These are phyloP conservation scores for Aspergillus nanangensis DNA, from an alignment of 495 filamentous ascomycete genomes.

Conservation along the genomic window DNA sequence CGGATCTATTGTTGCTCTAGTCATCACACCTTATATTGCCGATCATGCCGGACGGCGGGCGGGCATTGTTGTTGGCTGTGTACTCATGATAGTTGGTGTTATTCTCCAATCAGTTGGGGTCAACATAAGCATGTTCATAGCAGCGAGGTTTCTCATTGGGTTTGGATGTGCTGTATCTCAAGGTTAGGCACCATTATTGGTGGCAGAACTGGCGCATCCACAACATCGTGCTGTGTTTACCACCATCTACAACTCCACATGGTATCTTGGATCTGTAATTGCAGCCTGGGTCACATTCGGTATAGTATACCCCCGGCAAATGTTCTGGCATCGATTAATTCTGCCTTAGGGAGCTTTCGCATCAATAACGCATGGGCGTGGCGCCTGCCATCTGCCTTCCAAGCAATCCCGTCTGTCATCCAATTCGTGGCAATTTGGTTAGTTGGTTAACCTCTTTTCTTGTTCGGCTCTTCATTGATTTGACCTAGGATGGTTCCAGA, in stretches of 20 bases:
- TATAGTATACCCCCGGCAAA: slow-evolving; percentile 21
- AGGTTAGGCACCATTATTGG: slow-evolving; percentile 48
- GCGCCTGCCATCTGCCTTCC: no score
- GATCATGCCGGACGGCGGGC: slow-evolving; percentile 15
- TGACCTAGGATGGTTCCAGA: slow-evolving; percentile 35
- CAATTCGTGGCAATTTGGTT: no score
- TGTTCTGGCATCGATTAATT: no score
- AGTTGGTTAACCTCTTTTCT: no score
- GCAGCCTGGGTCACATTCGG: slow-evolving; percentile 21
- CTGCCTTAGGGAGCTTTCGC: no score
- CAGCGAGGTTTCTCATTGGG: neutral
- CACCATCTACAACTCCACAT: slow-evolving; percentile 59
- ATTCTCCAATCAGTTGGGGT: neutral
- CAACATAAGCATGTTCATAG: neutral
- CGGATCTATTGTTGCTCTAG: slow-evolving; percentile 15
- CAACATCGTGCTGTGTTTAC: slow-evolving; percentile 59
- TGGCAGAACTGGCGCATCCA: slow-evolving; percentile 60
- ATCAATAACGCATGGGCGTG: no score
- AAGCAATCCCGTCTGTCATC: no score
- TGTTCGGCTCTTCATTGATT: no score
- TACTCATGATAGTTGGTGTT: slow-evolving; percentile 21
- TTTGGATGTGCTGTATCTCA: neutral
- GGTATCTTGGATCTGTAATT: slow-evolving; percentile 54
- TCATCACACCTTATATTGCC: slow-evolving; percentile 16
- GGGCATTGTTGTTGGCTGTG: slow-evolving; percentile 12